Base-by-base conservation (phyloP, 2,329 filamentous ascomycete genomes). In the Sphaerulina musiva region DNA sequence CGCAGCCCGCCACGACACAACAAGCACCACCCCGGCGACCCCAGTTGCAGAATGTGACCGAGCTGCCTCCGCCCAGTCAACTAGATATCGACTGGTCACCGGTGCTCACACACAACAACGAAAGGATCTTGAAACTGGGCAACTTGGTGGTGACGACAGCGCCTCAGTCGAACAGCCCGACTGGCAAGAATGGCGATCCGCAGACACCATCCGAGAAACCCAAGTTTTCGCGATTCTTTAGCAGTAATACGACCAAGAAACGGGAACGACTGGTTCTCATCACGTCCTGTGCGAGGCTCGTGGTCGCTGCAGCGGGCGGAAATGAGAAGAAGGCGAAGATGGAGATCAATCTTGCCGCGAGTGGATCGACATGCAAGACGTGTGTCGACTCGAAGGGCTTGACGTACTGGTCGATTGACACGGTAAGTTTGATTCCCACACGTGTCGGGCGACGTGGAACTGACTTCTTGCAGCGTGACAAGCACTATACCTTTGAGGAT, bases 51-150 rank as follows among this genome's bases (percentile, higher is more conserved):
- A 84, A 96, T 56, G 95, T 98, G 57, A 97, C 93, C 1, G 93
- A 98, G 70, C 78, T 98, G 8, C 90, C 93, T 12, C 92, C 93
- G n/a, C 93, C 93, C 0, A 95, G 88, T 48, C 93, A 97, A 70
- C 77, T 98, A 26, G 93, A 98, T 67, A 95, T 98, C 54, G 93
- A 98, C 72, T 98, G 93, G 93, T 96, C 92, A 0, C 93, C 93
- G 0, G 91, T 98, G 4, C 76, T 98, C 52, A 96, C 88, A 8
- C 84, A 85, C 65, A 85, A 83, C 56, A 96, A 97, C 66, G 93
- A 98, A 72, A 83, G 93, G 36, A 98, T 98, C 62, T 72, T 98
- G 59, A 96, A 95, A 70, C 77, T 98, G 20, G 93, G 93, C 2
- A 95, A 98, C 65, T 75, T 96, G 59, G 81, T 90, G 70, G 91